Base-by-base conservation (phyloP, 192 early-diverging fungal genomes). In the Backusella tarrabulga region DNA sequence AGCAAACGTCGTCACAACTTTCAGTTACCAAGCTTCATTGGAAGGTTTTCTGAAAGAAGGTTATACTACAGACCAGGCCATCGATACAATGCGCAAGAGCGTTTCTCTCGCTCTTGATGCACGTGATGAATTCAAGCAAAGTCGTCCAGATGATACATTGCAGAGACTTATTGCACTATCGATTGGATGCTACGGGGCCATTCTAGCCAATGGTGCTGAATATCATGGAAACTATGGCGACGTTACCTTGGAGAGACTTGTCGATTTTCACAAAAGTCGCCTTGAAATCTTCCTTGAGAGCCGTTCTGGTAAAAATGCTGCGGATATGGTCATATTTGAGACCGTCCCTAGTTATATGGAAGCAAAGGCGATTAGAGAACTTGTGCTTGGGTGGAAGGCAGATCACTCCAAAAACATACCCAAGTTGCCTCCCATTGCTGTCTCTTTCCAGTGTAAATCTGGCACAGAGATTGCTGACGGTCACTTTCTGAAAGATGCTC, bases 291-390 rank as follows among this genome's bases (percentile, higher is more conserved):
- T 87, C 36, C 83, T 85, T 15, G 46, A 54, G 26, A 71, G 73
- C 8, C 38, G 7, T 36, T n/a, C 26, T 41, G 40, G 17, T 50
- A n/a, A 71, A 52, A 4, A 71, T 23, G 6, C 32, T 17, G 73
- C 88, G 40, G 92, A 94, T 76, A 74, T 94, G 1, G 73, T 94
- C 34, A 82, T 90, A 6, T 88, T 94, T 71, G 93, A 94, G 76
- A 94, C 93, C 0, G 85, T 94, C 7, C 93, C 93, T 19, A 88
- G 85, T 21, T 74, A 84, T 12, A 73, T 76, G 11, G 93, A 94
- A 76, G 85, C 86, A 11, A 34, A 70, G 8, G 86, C 87, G 0
- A 88, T 94, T 44, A 79, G 85, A 9, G 15, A 76, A 50, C 74
- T 87, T n/a, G 66, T 91, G 5, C 41, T 34, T 2, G 35, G 76